A percentile compares a stretch with the other conserved stretches of the same genome.
Evolutionary conservation across 306 rosid species (phyloP).

Genomic region (Rosa persica): DNA sequence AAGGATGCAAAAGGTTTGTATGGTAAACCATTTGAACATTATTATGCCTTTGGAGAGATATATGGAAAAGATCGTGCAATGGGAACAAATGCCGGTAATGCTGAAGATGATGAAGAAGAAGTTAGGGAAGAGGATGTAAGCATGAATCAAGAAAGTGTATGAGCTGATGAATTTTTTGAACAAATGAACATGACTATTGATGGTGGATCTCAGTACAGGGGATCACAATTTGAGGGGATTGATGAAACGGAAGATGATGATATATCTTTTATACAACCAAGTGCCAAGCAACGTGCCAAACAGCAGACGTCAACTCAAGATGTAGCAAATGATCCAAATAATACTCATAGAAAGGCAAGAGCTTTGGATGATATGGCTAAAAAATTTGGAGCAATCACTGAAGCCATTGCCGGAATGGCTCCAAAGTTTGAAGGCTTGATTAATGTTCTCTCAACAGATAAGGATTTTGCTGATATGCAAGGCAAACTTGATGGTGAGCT

Average conservation of each 20-base stretch:
- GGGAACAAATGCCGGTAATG: not conserved
- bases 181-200: not conserved
- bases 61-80: not conserved
- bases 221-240: not conserved
- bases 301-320: not conserved
- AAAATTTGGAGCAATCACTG: not conserved
- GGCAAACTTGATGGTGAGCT: constrained; percentile 6
- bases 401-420: constrained; percentile 1
- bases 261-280: not conserved
- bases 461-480: constrained; percentile 13
- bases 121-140: not conserved
- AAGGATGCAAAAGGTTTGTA: not conserved
- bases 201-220: not conserved
- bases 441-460: not conserved
- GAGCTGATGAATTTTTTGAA: not conserved
- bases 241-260: not conserved
- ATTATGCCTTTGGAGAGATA: not conserved
- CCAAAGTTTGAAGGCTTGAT: not conserved
- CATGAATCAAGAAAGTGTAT: not conserved
- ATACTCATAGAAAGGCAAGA: not conserved
- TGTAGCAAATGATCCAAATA: not conserved
- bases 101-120: not conserved
- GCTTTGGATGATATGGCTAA: constrained; percentile 8
- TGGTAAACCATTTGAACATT: constrained; percentile 3
- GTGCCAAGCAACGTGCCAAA: not conserved